These are phyloP conservation scores for Tolypocladium tundrense DNA, from an alignment of 2,329 filamentous ascomycete genomes.

Conservation along the genomic window DNA sequence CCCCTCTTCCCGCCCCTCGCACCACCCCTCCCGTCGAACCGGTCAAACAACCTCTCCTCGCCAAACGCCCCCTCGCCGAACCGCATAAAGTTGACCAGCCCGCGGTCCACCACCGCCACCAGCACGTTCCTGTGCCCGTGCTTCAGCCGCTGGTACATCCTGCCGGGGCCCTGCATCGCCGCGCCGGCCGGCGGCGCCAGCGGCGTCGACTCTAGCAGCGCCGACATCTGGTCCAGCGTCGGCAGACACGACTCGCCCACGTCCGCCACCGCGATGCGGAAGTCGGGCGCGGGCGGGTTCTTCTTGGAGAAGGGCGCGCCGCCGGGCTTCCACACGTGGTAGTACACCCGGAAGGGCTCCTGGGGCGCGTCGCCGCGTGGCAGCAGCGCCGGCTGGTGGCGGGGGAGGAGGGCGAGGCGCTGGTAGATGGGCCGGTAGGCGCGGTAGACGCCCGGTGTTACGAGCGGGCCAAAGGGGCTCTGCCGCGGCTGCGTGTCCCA, in stretches of 20 bases:
- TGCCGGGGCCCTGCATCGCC: slow-evolving; percentile 29
- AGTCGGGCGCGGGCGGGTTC: slow-evolving; percentile 69
- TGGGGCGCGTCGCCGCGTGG: slow-evolving; percentile 10
- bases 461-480: slow-evolving; percentile 42
- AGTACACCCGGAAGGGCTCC: slow-evolving; percentile 62
- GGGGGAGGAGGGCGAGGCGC: slow-evolving; percentile 62
- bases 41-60: slow-evolving; percentile 60
- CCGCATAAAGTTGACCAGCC: slow-evolving; percentile 78
- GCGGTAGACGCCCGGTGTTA: slow-evolving; percentile 54
- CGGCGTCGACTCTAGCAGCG: slow-evolving; percentile 64
- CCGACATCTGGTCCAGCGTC: slow-evolving; percentile 58
- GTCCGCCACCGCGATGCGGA: slow-evolving; percentile 73
- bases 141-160: slow-evolving; percentile 67
- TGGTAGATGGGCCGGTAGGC: slow-evolving; percentile 64
- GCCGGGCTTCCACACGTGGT: slow-evolving; percentile 66
- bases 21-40: slow-evolving; percentile 32
- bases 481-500: slow-evolving; percentile 13
- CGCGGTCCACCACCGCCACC: slow-evolving; percentile 80
- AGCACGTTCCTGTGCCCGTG: slow-evolving; percentile 78
- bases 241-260: slow-evolving; percentile 63
- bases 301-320: slow-evolving; percentile 63
- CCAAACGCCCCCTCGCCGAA: slow-evolving; percentile 73
- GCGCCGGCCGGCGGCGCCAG: slow-evolving; percentile 44
- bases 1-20: slow-evolving; percentile 30
- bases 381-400: slow-evolving; percentile 46